Base-by-base conservation (phyloP, 352 stramenopile genomes). In the Paralagenidium karlingii region DNA sequence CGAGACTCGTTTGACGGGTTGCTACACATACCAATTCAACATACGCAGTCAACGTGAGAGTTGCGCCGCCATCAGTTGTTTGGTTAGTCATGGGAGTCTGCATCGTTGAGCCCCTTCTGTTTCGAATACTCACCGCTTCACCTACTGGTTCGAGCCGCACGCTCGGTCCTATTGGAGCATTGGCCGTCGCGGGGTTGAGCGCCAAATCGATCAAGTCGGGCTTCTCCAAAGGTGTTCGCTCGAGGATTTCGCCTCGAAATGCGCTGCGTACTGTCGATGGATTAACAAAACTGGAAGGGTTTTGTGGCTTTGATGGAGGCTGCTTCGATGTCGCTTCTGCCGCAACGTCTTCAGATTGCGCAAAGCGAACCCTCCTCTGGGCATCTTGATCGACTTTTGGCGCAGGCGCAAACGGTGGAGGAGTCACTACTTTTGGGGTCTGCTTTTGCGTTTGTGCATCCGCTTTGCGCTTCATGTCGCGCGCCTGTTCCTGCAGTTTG, bases 1-100 rank as follows among this genome's bases (percentile, higher is more conserved):
- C 8, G 78, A 92, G 1, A 92, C 78, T 24, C 78, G 73, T 49
- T 88, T 81, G 27, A 88, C 73, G 8, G 76, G 75, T 83, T 84
- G 62, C 75, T 89, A 24, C 9, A 22, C 1, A 2, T 9, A 41
- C n/a, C n/a, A n/a, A n/a, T n/a, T 6, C 18, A 29, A 29, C 13
- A 28, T 18, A 47, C 7, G 45, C n/a, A 37, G 21, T 11, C n/a
- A n/a, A n/a, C n/a, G n/a, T n/a, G n/a, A n/a, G n/a, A n/a, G n/a
- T n/a, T n/a, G n/a, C n/a, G n/a, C n/a, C n/a, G n/a, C n/a, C n/a
- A n/a, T n/a, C n/a, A n/a, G n/a, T n/a, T n/a, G n/a, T n/a, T n/a
- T n/a, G 34, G 11, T 34, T 10, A 46, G 9, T 39, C 25, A 20
- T 38, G 16, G 47, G 20, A 51, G 7, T 1, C 34, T 48, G 4